Conservation (phyloP, 2,329 filamentous ascomycete genomes). For the Hypoxylon sp. region DNA sequence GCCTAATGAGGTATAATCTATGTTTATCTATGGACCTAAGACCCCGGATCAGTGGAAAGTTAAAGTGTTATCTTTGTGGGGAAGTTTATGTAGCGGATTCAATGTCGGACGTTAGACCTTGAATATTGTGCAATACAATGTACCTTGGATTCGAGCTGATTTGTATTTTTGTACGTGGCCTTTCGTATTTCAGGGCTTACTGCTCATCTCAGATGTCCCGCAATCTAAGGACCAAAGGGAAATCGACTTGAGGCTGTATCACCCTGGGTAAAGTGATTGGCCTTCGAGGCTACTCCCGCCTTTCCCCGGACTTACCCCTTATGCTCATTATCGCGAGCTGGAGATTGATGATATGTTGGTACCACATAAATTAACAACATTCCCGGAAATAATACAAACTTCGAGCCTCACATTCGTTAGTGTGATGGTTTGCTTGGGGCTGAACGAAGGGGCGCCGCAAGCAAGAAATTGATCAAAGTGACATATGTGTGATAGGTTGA, state of each 20-base stretch:
- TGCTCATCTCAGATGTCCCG: conserved; percentile 27
- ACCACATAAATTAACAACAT: conserved; percentile 3
- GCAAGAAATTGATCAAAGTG: conserved; percentile 16
- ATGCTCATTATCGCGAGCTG: conserved; percentile 14
- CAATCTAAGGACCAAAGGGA: conserved; percentile 17
- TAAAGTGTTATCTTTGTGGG: conserved; percentile 45
- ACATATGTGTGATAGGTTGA: conserved; percentile 22
- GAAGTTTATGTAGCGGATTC: conserved; percentile 34
- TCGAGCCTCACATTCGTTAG: not conserved
- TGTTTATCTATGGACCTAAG: conserved; percentile 39
- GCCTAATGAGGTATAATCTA: conserved; percentile 32
- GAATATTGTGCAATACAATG: conserved; percentile 21
- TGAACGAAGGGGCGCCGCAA: conserved; percentile 16
- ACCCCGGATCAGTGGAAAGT: conserved; percentile 46
- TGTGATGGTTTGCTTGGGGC: conserved; percentile 11
- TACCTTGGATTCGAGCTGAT: conserved; percentile 15
- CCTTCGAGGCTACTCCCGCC: conserved; percentile 29
- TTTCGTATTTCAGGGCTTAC: conserved; percentile 22
- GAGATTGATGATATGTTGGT: conserved; percentile 14
- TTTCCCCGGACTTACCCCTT: conserved; percentile 38
- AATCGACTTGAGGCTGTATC: conserved; percentile 34
- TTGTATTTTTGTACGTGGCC: conserved; percentile 35
- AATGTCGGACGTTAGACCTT: not conserved
- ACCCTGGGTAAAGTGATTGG: conserved; percentile 28
- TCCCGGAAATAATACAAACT: conserved; percentile 8